Evolutionary conservation across 306 rosid species (phyloP).

Genomic region (Casuarina glauca): DNA sequence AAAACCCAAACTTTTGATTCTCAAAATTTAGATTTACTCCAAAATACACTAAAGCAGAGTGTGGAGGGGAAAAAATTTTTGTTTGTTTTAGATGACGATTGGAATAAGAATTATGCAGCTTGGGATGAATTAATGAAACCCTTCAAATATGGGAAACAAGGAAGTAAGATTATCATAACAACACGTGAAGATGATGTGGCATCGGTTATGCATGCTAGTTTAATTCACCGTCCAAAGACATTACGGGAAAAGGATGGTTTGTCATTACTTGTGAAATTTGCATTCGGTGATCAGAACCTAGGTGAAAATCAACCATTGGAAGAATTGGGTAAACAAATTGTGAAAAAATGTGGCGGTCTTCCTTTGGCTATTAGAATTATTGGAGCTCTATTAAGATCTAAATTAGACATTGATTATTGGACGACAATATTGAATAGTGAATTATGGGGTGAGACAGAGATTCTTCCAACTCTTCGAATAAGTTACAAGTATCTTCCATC

Average conservation of each 20-base stretch:
- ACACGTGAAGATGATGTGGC: conserved; percentile 4
- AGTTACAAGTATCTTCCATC: conserved; percentile 12
- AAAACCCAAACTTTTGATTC: too few relatives aligned
- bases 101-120: conserved; percentile 14
- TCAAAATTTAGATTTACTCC: neutral
- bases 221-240: neutral
- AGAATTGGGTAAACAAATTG: conserved; percentile 13
- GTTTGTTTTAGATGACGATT: conserved; percentile 31
- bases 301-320: neutral
- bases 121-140: conserved; percentile 20
- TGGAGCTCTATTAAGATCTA: conserved; percentile 7
- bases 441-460: neutral
- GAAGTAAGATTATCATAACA: conserved; percentile 16
- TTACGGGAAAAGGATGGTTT: conserved; percentile 4
- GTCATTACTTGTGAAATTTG: conserved; percentile 14
- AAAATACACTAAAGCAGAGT: neutral
- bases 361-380: conserved; percentile 20
- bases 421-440: conserved; percentile 4
- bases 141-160: conserved; percentile 6
- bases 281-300: conserved; percentile 1
- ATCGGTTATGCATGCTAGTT: neutral
- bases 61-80: conserved; percentile 16
- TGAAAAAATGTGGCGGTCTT: conserved; percentile 17
- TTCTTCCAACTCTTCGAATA: conserved; percentile 17
- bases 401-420: conserved; percentile 4